Conservation (phyloP, 192 early-diverging fungal genomes). For the Coemansia sp. region DNA sequence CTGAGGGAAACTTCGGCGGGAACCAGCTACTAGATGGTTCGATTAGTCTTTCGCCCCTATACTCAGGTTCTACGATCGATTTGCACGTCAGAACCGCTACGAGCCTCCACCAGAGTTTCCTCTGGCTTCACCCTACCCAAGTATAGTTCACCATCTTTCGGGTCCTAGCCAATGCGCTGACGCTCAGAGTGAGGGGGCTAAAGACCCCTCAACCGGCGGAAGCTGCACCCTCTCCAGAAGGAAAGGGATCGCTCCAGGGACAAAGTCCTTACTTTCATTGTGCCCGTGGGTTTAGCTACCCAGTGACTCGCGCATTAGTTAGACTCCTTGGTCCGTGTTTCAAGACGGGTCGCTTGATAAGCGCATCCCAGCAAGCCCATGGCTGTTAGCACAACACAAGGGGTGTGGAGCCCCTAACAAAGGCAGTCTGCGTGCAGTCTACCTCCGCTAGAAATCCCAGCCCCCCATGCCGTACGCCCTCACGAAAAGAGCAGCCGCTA, state of each 20-base stretch:
- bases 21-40: constrained; percentile 86
- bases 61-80: constrained; percentile 79
- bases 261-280: constrained; percentile 58
- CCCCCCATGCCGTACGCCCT: constrained; percentile 1
- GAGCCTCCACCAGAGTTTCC: constrained; percentile 78
- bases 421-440: constrained; percentile 37
- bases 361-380: constrained; percentile 66
- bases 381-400: too few relatives aligned
- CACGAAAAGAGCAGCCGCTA: constrained; percentile 32
- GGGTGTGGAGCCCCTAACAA: too few relatives aligned
- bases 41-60: constrained; percentile 83
- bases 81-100: constrained; percentile 76
- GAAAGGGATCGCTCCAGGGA: constrained; percentile 33
- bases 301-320: constrained; percentile 75
- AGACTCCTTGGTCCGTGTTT: constrained; percentile 85
- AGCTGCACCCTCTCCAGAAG: constrained; percentile 56
- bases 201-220: constrained; percentile 59
- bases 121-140: constrained; percentile 81
- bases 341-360: constrained; percentile 74
- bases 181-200: constrained; percentile 53
- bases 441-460: not conserved
- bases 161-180: constrained; percentile 74
- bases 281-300: constrained; percentile 53
- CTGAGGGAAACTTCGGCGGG: constrained; percentile 82
- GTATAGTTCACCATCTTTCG: constrained; percentile 84